Evolutionary conservation across 176 grass and related monocot genomes (phyloP).

Genomic region (Cenchrus purpureus): DNA sequence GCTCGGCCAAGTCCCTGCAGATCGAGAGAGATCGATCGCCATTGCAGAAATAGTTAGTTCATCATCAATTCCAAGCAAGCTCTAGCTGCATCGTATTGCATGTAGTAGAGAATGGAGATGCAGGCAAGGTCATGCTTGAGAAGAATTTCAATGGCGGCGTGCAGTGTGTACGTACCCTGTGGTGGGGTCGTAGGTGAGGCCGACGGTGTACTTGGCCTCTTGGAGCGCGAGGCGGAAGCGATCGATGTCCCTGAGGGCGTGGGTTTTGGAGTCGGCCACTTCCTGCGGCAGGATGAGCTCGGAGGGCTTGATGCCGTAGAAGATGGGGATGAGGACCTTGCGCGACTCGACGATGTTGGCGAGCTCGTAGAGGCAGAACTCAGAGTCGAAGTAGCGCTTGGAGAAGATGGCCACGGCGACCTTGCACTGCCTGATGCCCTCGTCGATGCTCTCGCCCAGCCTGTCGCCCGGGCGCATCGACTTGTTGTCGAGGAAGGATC

Average conservation of each 20-base stretch:
- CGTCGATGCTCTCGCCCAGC: constrained; percentile 53
- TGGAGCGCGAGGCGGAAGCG: constrained; percentile 57
- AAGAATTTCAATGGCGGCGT: neutral
- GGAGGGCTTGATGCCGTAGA: constrained; percentile 80
- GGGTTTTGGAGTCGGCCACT: neutral
- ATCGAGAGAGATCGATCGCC: constrained; percentile 1
- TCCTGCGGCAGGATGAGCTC: constrained; percentile 49
- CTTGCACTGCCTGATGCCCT: constrained; percentile 47
- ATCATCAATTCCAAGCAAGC: neutral
- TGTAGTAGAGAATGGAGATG: neutral
- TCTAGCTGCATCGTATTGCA: neutral
- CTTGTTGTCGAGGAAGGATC: constrained; percentile 65
- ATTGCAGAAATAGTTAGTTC: constrained; percentile 17
- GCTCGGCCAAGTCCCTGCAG: constrained; percentile 51
- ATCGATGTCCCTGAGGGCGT: constrained; percentile 39
- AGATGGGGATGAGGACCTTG: constrained; percentile 82
- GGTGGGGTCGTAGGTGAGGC: constrained; percentile 64
- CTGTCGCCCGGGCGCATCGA: constrained; percentile 75
- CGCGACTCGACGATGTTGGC: constrained; percentile 61
- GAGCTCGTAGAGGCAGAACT: constrained; percentile 81
- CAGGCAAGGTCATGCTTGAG: neutral
- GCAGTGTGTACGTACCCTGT: constrained; percentile 54
- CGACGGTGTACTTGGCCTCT: constrained; percentile 72
- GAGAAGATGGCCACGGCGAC: constrained; percentile 80
- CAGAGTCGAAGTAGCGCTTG: constrained; percentile 59